Base-by-base conservation (phyloP, 805 yeast genomes). In the Schizosaccharomyces japonicus region DNA sequence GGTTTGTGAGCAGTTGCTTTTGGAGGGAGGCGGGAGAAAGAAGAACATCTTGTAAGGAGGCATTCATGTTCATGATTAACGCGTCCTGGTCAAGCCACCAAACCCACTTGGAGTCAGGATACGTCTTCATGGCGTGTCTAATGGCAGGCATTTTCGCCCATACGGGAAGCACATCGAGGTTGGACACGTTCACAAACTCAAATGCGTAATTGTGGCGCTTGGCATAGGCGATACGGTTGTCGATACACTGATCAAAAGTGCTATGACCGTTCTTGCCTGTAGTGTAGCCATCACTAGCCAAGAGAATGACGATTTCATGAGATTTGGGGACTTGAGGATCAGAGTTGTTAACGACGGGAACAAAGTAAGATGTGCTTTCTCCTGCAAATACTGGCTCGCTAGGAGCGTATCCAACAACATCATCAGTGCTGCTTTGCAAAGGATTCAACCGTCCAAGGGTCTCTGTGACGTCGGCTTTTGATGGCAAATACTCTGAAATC, bases 31-130 rank as follows among this genome's bases (percentile, higher is more conserved):
- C 47, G 4, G 60, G 60, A 26, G 53, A 48, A 10, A 62, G 52
- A 2, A 63, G 21, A 36, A 59, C 58, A 8, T 49, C 40, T 3
- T 55, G 58, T 5, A 62, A 48, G 23, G 58, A 59, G 19, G 57
- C 25, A 5, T 53, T 34, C 4, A 56, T 56, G 42, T 61, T 59
- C 58, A 60, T 60, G 47, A 62, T 57, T 25, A 62, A 52, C 11
- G 59, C 58, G 32, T 62, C 66, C 5, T 56, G 53, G 49, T 63
- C 66, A 21, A 62, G 54, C 65, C 64, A 62, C 63, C 63, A 63
- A 26, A 63, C 53, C 66, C 66, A 62, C 47, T 62, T 61, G 17
- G 58, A 63, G 2, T 57, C 54, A 4, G 65, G 63, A 48, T 58
- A 48, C 25, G 34, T 39, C 11, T 52, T 55, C 39, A 61, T 59